Base-by-base conservation (phyloP, 306 rosid genomes). In the Begonia fuchsioides region DNA sequence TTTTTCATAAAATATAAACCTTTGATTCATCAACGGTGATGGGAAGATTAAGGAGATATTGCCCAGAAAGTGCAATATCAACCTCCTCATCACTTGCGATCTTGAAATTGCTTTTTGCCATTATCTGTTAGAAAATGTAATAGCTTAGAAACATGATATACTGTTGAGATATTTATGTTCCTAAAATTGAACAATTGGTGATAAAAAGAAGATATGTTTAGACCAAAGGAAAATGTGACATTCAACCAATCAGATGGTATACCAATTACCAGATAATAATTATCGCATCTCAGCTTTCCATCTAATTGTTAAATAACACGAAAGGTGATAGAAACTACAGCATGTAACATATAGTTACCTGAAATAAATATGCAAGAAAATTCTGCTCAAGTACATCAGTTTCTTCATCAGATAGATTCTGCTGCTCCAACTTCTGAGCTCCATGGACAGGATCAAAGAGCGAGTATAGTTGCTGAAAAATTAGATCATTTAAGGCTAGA, bases 41-140 rank as follows among this genome's bases (percentile, higher is more conserved):
- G 57, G 98, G 95, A 76, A 90, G 98, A 71, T 85, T 76, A 26
- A 90, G 73, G 69, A 77, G 98, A 85, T 81, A 90, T 72, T 90
- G 85, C 66, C 94, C 98, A 0, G 93, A 82, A 55, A 50, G 78
- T 46, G 98, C 95, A 64, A 90, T 66, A 44, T 90, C 94, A 55
- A 82, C 59, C 66, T 90, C 98, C 50, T 85, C 92, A 2, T 73
- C 75, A 54, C 69, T 73, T 54, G 78, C 76, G 63, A 90, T 52
- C 73, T 85, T 85, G 71, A 90, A 90, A 74, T 90, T 82, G 76
- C 98, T 90, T 69, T 82, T 85, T 51, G 81, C 86, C 98, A 90
- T 79, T 57, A 90, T 85, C 95, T 81, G 71, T 56, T 57, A 15
- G 56, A 44, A 38, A 44, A 35, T 38, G 32, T 19, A 26, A 3